Conservation (phyloP, 2,329 filamentous ascomycete species). For the Talaromyces amestolkiae region DNA sequence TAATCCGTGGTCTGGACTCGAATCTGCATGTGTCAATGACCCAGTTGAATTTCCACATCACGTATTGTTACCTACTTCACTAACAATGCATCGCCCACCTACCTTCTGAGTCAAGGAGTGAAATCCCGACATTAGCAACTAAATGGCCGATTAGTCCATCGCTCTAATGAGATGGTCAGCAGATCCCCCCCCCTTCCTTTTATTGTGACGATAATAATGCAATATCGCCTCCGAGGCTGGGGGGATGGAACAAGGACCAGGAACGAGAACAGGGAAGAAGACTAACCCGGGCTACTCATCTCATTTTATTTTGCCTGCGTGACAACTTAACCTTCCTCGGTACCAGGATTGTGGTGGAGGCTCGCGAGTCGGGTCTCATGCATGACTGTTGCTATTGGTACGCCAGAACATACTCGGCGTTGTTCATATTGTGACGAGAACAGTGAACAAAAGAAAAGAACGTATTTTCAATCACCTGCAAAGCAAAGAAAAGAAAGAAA, state of each 20-base stretch:
- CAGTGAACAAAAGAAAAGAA: neutral
- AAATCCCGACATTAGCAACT: neutral
- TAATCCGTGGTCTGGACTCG: neutral
- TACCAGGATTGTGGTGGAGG: constrained; percentile 1
- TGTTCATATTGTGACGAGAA: neutral
- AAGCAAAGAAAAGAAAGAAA: neutral
- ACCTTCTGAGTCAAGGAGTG: neutral
- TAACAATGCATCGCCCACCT: neutral
- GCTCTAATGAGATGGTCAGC: neutral
- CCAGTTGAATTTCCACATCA: neutral
- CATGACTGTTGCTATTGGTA: neutral
- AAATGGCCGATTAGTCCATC: neutral
- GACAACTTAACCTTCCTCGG: neutral
- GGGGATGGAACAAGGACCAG: neutral
- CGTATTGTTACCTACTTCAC: neutral
- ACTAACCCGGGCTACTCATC: neutral
- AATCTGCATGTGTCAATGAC: neutral
- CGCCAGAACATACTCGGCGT: neutral
- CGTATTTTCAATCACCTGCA: constrained; percentile 5
- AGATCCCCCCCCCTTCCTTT: neutral
- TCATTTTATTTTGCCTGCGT: neutral
- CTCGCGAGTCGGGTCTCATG: neutral
- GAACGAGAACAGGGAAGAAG: neutral
- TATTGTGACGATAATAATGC: neutral
- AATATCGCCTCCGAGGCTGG: neutral